These are phyloP conservation scores for Tetradesmus obliquus DNA, from an alignment of 139 green algal genomes.

Conservation along the genomic window DNA sequence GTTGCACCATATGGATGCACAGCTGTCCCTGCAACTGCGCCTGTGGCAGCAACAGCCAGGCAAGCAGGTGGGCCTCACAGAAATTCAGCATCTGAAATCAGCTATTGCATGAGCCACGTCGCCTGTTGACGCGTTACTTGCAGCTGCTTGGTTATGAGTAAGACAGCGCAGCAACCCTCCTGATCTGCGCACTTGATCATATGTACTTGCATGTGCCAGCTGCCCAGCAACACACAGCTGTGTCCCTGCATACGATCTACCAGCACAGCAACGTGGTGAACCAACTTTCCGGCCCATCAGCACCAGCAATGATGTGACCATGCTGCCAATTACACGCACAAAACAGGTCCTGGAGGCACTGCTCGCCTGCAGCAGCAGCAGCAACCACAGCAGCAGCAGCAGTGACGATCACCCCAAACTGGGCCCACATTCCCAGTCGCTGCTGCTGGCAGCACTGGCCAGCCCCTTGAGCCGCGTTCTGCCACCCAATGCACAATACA, in stretches of 20 bases:
- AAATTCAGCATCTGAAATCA: too few species aligned
- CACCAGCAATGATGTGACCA: too few species aligned
- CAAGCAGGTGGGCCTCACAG: neutral
- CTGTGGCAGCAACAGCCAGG: slow-evolving; percentile 37
- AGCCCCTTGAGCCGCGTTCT: neutral
- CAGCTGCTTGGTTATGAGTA: too few species aligned
- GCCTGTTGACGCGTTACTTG: too few species aligned
- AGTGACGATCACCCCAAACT: neutral
- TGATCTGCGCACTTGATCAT: too few species aligned
- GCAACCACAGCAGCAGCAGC: slow-evolving; percentile 2
- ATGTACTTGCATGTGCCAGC: too few species aligned
- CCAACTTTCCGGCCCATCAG: too few species aligned
- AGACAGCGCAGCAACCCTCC: too few species aligned
- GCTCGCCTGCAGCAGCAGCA: neutral
- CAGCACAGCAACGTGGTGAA: too few species aligned
- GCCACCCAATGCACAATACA: neutral
- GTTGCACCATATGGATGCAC: neutral
- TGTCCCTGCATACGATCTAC: too few species aligned
- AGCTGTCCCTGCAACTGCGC: neutral
- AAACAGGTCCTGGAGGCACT: neutral
- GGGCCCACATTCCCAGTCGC: neutral
- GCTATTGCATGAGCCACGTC: too few species aligned
- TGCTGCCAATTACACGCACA: neutral
- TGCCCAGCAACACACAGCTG: too few species aligned
- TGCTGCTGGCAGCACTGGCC: neutral